Base-by-base conservation (phyloP, 305 asterid genomes). In the Fraxinus dipetala region DNA sequence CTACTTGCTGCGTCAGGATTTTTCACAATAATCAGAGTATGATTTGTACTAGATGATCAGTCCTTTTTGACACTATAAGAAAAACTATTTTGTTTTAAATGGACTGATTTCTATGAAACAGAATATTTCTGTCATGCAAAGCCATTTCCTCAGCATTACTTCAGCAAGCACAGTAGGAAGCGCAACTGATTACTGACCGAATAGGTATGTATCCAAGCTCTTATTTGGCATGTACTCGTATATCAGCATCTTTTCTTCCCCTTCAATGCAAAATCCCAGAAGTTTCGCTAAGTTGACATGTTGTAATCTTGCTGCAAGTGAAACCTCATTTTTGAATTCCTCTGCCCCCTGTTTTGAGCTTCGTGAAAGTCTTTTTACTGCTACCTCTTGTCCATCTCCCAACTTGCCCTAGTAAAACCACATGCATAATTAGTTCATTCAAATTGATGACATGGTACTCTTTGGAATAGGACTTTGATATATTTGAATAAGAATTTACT, bases 241-340 rank as follows among this genome's bases (percentile, higher is more conserved):
- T 38, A 86, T 14, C 48, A 86, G 80, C 78, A 88, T 86, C 80
- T 84, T 85, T 78, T 88, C 88, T 69, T 83, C 83, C 79, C 54
- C 72, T 36, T 84, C 84, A 1, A 30, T 79, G 84, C 89, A 87
- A 75, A 63, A 73, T 2, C 90, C 90, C 36, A 81, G 26, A 67
- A 87, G 16, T 74, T 82, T 86, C 75, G 75, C 74, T 18, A 88
- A 72, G 81, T 88, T 86, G 69, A 84, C 85, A 65, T 88, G 91
- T 40, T 88, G 91, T 2, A 86, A 69, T 59, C 82, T 88, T 76
- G 87, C 76, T 48, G 84, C 73, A 6, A 86, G 81, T 78, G 83
- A 56, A 14, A 88, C 78, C 81, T 86, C 89, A 70, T 84, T 88
- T 82, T 83, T 76, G 76, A 88, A 85, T 72, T 88, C 91, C 78